These are phyloP conservation scores for Dioszegia crocea DNA, from an alignment of 768 basidiomycete genomes.

Conservation along the genomic window DNA sequence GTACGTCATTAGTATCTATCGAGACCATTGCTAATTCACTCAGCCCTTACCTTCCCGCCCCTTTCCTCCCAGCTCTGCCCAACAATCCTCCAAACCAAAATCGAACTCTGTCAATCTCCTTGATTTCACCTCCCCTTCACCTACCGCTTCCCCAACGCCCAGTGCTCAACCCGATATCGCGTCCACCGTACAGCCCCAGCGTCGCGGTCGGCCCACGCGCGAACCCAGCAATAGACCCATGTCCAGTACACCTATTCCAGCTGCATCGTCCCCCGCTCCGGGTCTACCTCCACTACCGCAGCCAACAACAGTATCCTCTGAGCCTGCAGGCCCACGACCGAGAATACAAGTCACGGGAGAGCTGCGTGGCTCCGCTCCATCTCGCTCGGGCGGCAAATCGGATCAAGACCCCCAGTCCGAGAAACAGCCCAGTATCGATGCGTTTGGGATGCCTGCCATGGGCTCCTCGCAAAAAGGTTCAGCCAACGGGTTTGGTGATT, in stretches of 20 bases:
- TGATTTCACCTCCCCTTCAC: conserved; percentile 33
- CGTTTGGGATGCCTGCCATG: conserved; percentile 34
- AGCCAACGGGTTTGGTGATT: conserved; percentile 33
- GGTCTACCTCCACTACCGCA: conserved; percentile 16
- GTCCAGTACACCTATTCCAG: background rate
- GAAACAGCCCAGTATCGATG: conserved; percentile 16
- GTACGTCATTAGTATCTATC: conserved; percentile 33
- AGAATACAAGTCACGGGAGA: conserved; percentile 34
- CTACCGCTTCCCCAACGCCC: conserved; percentile 7
- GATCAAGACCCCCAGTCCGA: background rate
- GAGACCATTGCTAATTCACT: background rate
- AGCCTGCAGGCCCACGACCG: background rate
- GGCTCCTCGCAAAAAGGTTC: background rate
- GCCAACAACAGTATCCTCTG: conserved; percentile 4
- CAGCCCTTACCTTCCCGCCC: conserved; percentile 31
- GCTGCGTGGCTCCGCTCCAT: background rate
- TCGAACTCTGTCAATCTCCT: conserved; percentile 30
- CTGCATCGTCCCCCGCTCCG: background rate
- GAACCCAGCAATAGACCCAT: conserved; percentile 20
- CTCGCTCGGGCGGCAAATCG: background rate
- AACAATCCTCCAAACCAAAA: conserved; percentile 11
- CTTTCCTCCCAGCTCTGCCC: conserved; percentile 12
- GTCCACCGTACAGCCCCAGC: conserved; percentile 40
- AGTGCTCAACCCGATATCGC: conserved; percentile 27
- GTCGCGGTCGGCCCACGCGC: conserved; percentile 43